phyloP scores from a whole-genome alignment of 1,139 yeast species.

The Scheffersomyces lignicola region DNA sequence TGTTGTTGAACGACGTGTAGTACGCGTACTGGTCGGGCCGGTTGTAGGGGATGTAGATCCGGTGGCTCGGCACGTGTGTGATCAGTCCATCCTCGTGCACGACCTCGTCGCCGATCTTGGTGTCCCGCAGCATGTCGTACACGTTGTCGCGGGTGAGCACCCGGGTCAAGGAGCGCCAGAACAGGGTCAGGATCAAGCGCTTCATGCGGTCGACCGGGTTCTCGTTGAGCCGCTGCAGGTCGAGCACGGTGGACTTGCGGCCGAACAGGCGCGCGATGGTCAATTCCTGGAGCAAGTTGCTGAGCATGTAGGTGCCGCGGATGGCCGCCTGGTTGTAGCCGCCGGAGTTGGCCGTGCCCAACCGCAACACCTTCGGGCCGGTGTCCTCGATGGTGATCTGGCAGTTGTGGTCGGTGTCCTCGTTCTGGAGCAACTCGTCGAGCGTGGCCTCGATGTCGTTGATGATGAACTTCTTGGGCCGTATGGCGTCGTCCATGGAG shows the following conservation, averaged over 20 bases:
- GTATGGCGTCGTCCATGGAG: constrained; percentile 58
- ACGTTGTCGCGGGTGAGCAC: constrained; percentile 61
- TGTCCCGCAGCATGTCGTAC: constrained; percentile 75
- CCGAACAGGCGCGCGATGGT: constrained; percentile 86
- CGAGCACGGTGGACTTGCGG: constrained; percentile 71
- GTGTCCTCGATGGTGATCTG: constrained; percentile 92
- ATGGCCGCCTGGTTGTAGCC: constrained; percentile 74
- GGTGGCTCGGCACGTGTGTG: constrained; percentile 48
- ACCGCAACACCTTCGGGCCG: constrained; percentile 84
- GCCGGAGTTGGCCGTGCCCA: constrained; percentile 83
- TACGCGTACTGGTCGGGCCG: constrained; percentile 75
- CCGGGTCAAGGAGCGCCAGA: constrained; percentile 83
- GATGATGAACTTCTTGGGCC: constrained; percentile 63
- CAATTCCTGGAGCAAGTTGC: constrained; percentile 84
- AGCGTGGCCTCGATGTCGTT: constrained; percentile 75
- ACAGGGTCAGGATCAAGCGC: constrained; percentile 71
- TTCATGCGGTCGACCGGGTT: constrained; percentile 82
- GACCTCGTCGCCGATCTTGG: constrained; percentile 68
- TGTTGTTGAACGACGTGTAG: constrained; percentile 53
- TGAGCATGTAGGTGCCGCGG: constrained; percentile 89
- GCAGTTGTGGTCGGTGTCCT: constrained; percentile 83
- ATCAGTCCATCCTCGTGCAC: constrained; percentile 33
- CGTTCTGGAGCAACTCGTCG: constrained; percentile 65
- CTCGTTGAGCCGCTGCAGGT: constrained; percentile 81
- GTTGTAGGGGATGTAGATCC: constrained; percentile 75